Base-by-base conservation (phyloP, 1,284 basidiomycete genomes). In the Sporisorium reilianum region DNA sequence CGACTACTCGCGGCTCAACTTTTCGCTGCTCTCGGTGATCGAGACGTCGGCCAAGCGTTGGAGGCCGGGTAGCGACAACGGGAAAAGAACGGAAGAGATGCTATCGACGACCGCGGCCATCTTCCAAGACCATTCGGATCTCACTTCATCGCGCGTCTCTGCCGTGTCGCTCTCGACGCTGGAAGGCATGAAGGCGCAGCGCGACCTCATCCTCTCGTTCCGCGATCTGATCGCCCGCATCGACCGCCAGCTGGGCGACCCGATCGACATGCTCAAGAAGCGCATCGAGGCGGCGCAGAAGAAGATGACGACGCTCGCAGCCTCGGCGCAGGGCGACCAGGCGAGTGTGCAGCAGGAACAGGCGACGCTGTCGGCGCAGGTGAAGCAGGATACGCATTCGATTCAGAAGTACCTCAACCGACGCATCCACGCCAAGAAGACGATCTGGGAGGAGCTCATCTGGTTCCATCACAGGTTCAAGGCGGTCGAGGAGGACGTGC, bases 151-250 rank as follows among this genome's bases (percentile, higher is more conserved):
- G 32, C 68, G 73, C 11, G 60, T 68, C 11, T 68, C 57, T 22
- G 61, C 68, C 4, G 54, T 62, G 0, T 70, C 67, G 2, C 40
- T 64, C 1, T 57, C 60, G 5, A 75, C 73, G n/a, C 51, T 75
- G 3, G 73, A 75, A 48, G 57, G 56, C 2, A 50, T 75, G 57
- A 75, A 75, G 45, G 58, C 60, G 22, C 75, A 77, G 28, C 71
- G 77, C 32, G 77, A 79, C 41, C 68, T 77, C 14, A 65, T 69
- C n/a, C 41, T 65, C 5, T 64, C 75, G 3, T 74, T 73, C 45
- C 75, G 75, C 18, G 71, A 77, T 28, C 50, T 79, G 28, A 48
- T 75, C 22, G 53, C 41, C 1, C 62, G 77, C 6, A 63, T 75
- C 26, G 75, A 75, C 28, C 53, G 63, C 10, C 75, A 77, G 45